Evolutionary conservation across 139 green algal genomes (phyloP).

Genomic region (Trebouxia sp.): DNA sequence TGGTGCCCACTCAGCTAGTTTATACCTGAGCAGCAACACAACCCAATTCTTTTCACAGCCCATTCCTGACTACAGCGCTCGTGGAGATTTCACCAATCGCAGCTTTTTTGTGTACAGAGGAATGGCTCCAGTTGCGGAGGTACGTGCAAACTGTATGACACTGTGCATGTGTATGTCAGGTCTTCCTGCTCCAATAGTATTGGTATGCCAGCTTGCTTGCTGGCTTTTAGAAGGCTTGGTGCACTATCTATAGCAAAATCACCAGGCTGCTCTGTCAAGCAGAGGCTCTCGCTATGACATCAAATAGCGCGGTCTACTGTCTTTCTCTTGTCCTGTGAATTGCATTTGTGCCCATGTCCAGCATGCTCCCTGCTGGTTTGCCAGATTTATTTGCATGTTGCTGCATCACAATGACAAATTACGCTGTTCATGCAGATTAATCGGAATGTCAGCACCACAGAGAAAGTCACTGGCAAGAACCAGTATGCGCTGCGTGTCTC

Average conservation of each 20-base stretch:
- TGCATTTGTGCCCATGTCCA: background rate
- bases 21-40: slow-evolving; percentile 20
- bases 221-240: too few relatives aligned
- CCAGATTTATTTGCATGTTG: too few relatives aligned
- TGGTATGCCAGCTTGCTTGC: background rate
- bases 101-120: slow-evolving; percentile 14
- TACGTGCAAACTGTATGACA: background rate
- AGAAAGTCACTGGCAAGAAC: slow-evolving; percentile 9
- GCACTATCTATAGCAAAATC: too few relatives aligned
- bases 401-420: too few relatives aligned
- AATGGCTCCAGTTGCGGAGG: background rate
- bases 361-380: too few relatives aligned
- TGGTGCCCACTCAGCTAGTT: background rate
- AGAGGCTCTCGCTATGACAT: too few relatives aligned
- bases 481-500: background rate
- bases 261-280: too few relatives aligned
- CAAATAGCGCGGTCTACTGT: too few relatives aligned
- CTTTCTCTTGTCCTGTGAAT: background rate
- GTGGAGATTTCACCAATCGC: slow-evolving; percentile 9
- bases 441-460: background rate
- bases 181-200: background rate
- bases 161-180: too few relatives aligned
- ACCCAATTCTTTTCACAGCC: slow-evolving; percentile 15
- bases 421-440: slow-evolving; percentile 12
- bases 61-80: slow-evolving; percentile 11